Evolutionary conservation across 176 grass and related monocot species (phyloP).

Genomic region (Tuctoria greenei): DNA sequence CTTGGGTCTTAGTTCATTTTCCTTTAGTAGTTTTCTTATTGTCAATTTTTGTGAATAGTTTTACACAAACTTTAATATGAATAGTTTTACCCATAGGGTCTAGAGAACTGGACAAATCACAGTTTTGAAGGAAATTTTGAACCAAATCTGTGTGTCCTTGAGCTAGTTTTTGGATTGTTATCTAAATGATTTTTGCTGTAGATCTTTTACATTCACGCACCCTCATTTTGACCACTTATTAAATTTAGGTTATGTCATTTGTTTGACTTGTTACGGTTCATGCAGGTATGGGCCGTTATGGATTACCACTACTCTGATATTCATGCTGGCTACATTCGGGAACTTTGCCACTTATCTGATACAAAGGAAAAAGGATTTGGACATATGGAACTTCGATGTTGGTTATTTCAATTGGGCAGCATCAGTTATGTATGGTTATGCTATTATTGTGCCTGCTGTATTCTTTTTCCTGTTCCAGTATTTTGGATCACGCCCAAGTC

Average conservation of each 20-base stretch:
- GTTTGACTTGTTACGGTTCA: conserved; percentile 18
- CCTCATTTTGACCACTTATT: neutral
- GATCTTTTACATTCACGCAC: neutral
- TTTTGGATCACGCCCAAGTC: conserved; percentile 71
- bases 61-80: conserved; percentile 5
- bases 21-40: neutral
- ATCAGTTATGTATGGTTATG: conserved; percentile 90
- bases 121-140: neutral
- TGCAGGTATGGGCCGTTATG: conserved; percentile 84
- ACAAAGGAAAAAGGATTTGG: conserved; percentile 60
- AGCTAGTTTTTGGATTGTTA: neutral
- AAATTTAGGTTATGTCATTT: neutral
- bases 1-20: neutral
- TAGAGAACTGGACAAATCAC: neutral
- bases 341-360: conserved; percentile 85
- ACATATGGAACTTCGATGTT: conserved; percentile 80
- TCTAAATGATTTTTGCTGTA: neutral
- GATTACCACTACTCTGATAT: conserved; percentile 89
- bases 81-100: neutral
- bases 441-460: conserved; percentile 59
- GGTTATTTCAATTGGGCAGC: conserved; percentile 86
- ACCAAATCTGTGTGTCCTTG: no score
- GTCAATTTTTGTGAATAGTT: neutral
- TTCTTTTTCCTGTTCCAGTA: conserved; percentile 95
- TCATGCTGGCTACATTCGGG: conserved; percentile 78